phyloP scores from a whole-genome alignment of 306 rosid species.

The Malus domestica region DNA sequence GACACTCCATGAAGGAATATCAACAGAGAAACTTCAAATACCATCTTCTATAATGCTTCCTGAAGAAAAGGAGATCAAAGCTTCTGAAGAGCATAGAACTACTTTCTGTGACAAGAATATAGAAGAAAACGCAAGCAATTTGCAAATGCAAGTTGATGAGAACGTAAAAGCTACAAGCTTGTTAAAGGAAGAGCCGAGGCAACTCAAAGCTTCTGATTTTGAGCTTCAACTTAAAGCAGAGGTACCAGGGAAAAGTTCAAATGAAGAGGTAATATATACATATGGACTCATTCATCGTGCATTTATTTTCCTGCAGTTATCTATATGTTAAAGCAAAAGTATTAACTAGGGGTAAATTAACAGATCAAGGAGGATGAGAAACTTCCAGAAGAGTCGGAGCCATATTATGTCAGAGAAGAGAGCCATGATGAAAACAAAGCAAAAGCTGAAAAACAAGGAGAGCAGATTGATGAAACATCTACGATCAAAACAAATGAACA shows the following conservation, averaged over 20 bases:
- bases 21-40: too few species aligned
- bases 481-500: neutral
- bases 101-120: neutral
- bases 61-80: neutral
- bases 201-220: constrained; percentile 4
- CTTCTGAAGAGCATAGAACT: neutral
- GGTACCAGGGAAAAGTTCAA: neutral
- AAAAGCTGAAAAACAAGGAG: neutral
- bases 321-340: neutral
- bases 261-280: neutral
- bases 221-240: neutral
- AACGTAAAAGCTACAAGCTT: neutral
- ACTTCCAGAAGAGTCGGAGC: neutral
- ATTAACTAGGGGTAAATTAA: neutral
- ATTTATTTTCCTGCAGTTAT: neutral
- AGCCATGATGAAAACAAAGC: constrained; percentile 6
- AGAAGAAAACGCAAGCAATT: neutral
- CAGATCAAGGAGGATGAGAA: constrained; percentile 18
- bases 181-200: neutral
- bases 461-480: neutral
- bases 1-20: neutral
- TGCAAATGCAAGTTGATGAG: neutral
- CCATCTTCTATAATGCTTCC: neutral
- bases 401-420: constrained; percentile 1
- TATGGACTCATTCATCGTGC: neutral